These are phyloP conservation scores for Artomyces pyxidatus DNA, from an alignment of 768 basidiomycete species.

Conservation along the genomic window DNA sequence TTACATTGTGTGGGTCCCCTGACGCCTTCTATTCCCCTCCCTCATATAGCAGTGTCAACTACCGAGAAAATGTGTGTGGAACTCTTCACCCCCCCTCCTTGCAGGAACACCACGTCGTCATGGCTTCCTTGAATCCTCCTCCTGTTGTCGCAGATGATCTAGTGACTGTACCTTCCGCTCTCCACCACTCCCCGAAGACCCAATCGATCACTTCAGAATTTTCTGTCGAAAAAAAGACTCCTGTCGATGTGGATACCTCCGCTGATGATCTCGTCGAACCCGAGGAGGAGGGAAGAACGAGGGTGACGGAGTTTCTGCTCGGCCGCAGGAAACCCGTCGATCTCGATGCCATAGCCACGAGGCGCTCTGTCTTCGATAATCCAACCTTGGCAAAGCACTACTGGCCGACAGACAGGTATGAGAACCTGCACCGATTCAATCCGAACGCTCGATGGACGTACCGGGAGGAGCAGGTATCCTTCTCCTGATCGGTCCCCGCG, in stretches of 20 bases:
- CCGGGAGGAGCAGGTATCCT: constrained; percentile 48
- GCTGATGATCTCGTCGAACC: neutral
- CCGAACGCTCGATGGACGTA: constrained; percentile 57
- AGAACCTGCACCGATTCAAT: constrained; percentile 54
- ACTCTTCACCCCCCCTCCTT: neutral
- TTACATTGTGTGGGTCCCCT: neutral
- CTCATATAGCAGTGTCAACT: too few species aligned
- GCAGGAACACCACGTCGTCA: neutral
- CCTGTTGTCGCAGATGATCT: neutral
- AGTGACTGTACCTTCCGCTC: neutral
- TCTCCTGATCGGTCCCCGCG: too few species aligned
- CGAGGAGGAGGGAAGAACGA: neutral
- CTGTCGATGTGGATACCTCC: too few species aligned
- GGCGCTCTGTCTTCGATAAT: constrained; percentile 49
- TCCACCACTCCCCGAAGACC: neutral
- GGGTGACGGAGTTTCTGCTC: constrained; percentile 14
- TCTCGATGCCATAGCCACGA: constrained; percentile 43
- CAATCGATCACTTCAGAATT: neutral
- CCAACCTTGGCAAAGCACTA: constrained; percentile 37
- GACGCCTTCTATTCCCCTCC: neutral
- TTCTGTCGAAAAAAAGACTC: neutral
- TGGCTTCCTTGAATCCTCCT: neutral
- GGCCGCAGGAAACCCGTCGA: constrained; percentile 16
- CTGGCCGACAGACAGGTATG: constrained; percentile 42
- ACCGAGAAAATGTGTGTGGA: neutral